Evolutionary conservation across 2,329 filamentous ascomycete species (phyloP).

Genomic region (Meredithiella fracta): DNA sequence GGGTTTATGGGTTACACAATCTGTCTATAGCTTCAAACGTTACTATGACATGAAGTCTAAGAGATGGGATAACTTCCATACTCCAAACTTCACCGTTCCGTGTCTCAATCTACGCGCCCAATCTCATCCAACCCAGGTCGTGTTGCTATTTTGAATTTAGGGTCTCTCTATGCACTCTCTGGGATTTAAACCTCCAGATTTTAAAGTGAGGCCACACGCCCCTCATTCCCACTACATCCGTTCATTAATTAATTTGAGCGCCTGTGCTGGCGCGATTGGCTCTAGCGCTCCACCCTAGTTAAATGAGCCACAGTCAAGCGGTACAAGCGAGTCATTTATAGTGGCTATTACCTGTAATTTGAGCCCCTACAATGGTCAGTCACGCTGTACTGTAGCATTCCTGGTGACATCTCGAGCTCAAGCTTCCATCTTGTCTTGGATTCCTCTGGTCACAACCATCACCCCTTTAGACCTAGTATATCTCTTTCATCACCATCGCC

Average conservation of each 20-base stretch:
- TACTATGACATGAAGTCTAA: too few species aligned
- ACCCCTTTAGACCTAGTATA: conserved; percentile 3
- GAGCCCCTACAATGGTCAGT: background rate
- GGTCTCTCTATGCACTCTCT: background rate
- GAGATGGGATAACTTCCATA: too few species aligned
- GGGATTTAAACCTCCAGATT: background rate
- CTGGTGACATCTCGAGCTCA: background rate
- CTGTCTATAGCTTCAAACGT: too few species aligned
- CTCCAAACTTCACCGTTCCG: too few species aligned
- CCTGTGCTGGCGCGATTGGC: background rate
- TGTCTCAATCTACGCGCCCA: background rate
- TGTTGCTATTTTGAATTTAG: background rate
- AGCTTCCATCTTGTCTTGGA: background rate
- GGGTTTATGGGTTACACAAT: background rate
- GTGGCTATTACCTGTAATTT: background rate
- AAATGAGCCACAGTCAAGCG: background rate
- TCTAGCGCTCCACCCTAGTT: background rate
- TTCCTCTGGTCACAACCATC: background rate
- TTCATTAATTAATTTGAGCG: background rate
- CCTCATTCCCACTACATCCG: background rate
- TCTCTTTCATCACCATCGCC: background rate
- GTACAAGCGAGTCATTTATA: background rate
- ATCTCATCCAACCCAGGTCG: background rate
- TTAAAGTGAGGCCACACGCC: background rate
- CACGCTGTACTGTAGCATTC: too few species aligned